Evolutionary conservation across 2,329 filamentous ascomycete species (phyloP).

Genomic region (Zymoseptoria tritici): DNA sequence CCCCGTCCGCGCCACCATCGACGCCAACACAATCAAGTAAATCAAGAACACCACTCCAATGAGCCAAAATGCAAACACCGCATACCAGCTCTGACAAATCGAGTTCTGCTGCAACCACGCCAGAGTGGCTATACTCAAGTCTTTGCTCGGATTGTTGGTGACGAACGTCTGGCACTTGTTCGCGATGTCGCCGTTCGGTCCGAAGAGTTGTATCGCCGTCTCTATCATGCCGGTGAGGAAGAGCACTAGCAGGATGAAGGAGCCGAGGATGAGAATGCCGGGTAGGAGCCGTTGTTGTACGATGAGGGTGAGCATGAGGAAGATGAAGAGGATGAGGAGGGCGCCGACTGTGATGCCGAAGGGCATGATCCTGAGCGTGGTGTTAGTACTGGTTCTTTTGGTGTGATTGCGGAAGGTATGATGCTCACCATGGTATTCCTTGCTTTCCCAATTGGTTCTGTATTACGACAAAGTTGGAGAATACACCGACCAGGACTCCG

Average conservation of each 20-base stretch:
- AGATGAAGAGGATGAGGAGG: slow-evolving; percentile 51
- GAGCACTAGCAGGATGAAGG: slow-evolving; percentile 55
- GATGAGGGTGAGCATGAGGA: slow-evolving; percentile 51
- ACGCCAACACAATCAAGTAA: slow-evolving; percentile 58
- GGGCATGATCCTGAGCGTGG: slow-evolving; percentile 51
- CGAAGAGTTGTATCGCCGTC: slow-evolving; percentile 55
- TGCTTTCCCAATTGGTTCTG: slow-evolving; percentile 47
- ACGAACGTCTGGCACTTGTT: slow-evolving; percentile 54
- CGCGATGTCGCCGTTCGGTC: slow-evolving; percentile 48
- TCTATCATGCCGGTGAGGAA: slow-evolving; percentile 57
- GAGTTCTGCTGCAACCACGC: slow-evolving; percentile 56
- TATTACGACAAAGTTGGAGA: slow-evolving; percentile 52
- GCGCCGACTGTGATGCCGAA: slow-evolving; percentile 53
- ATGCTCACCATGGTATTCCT: slow-evolving; percentile 52
- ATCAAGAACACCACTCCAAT: slow-evolving; percentile 56
- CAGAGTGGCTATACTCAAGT: slow-evolving; percentile 48
- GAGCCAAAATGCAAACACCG: slow-evolving; percentile 57
- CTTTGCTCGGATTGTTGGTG: slow-evolving; percentile 39
- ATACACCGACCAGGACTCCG: slow-evolving; percentile 52
- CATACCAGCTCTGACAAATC: slow-evolving; percentile 58
- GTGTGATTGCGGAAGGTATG: not conserved
- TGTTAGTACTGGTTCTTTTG: not conserved
- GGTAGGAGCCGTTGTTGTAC: slow-evolving; percentile 51
- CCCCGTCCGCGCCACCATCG: slow-evolving; percentile 26
- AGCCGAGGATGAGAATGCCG: slow-evolving; percentile 51